Conservation (phyloP, 169 alveolate species). For the Plasmodium gonderi region DNA sequence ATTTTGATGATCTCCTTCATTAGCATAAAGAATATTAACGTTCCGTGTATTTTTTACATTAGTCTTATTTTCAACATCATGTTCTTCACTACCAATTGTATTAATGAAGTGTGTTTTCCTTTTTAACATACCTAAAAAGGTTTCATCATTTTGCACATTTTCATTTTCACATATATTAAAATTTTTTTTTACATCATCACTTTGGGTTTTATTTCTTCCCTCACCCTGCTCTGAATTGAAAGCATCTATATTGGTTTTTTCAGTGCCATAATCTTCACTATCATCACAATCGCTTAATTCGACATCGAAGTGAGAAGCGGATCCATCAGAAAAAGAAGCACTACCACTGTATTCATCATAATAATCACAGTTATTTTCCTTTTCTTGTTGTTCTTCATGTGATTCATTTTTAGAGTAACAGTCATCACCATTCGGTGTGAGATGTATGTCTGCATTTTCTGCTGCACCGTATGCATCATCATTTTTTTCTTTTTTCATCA, state of each 20-base stretch:
- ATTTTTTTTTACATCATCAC: background rate
- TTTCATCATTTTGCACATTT: background rate
- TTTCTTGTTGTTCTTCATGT: background rate
- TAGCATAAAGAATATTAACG: background rate
- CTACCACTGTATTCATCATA: background rate
- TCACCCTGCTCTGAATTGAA: background rate
- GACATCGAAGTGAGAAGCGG: conserved; percentile 14
- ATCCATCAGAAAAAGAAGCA: background rate
- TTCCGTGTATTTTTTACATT: background rate
- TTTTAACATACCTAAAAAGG: background rate
- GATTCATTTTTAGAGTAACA: background rate
- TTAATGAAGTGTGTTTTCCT: background rate
- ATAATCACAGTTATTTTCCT: background rate
- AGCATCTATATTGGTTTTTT: background rate
- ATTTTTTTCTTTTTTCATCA: background rate
- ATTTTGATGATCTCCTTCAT: background rate
- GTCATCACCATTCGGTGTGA: background rate
- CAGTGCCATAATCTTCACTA: background rate
- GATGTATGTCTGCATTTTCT: background rate
- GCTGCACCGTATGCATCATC: background rate
- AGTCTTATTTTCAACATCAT: background rate
- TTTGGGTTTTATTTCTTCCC: background rate
- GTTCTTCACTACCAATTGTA: background rate
- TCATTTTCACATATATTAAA: background rate
- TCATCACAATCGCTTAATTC: background rate